Base-by-base conservation (phyloP, 768 basidiomycete genomes). In the Rhodosporidiobolus odoratus region DNA sequence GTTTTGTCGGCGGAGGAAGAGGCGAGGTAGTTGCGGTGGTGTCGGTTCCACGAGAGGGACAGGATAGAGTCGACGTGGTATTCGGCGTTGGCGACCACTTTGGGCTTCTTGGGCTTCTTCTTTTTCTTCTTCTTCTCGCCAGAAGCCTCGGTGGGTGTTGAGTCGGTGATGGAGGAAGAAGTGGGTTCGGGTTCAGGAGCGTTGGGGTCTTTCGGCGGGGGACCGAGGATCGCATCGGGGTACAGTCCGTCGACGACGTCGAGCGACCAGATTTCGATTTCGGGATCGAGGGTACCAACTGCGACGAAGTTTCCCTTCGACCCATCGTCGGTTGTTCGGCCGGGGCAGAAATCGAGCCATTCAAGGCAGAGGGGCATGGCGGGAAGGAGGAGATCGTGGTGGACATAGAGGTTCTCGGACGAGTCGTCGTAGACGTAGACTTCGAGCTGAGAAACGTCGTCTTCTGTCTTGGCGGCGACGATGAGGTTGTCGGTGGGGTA, bases 221-320 rank as follows among this genome's bases (percentile, higher is more conserved):
- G 86, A 34, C 96, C 96, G 41, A 99, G 87, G 67, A 99, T 86
- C 65, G 89, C 87, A 72, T 89, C 86, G 0, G 96, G 96, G 79
- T 95, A 98, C 83, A 98, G 88, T 27, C 91, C 87, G 77, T 98
- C 95, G 58, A 99, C 84, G 38, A 89, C 84, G 79, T 98, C 94
- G 61, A 97, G 84, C 23, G 92, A 94, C 92, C 94, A 99, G 75
- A 99, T 95, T 80, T 99, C 96, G 72, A 99, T 97, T 78, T 95
- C 92, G 32, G 96, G 95, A 74, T 98, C 94, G 64, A 98, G 86
- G 3, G 93, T 95, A 19, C 95, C 96, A 25, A 99, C 93, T 3
- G 96, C 96, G 75, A 99, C 88, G 80, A 90, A 97, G 79, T 89
- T 95, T 56, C 75, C 75, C 27, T 75, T 72, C 38, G 69, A 45